Evolutionary conservation across 495 filamentous ascomycete genomes (phyloP).

Genomic region (Apiosordaria backusii): DNA sequence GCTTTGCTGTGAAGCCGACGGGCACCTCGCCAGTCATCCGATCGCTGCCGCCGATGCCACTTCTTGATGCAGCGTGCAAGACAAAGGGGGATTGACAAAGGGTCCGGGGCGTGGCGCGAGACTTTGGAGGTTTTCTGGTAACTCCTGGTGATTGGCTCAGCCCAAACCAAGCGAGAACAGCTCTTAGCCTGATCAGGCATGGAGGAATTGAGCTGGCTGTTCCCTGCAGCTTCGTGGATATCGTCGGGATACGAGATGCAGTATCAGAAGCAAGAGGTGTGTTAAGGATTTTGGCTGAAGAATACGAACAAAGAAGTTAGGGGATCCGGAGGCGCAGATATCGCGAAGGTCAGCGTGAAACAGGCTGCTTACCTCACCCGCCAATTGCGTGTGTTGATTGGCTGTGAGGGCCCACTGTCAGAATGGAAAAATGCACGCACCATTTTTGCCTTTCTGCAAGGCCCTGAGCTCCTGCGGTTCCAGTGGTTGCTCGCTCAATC

Average conservation of each 20-base stretch:
- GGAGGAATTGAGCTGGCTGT: conserved; percentile 24
- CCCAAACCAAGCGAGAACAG: conserved; percentile 17
- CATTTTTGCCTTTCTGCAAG: conserved; percentile 19
- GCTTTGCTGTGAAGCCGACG: background rate
- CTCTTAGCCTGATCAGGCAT: conserved; percentile 29
- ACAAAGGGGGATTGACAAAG: conserved; percentile 17
- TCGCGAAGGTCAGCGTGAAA: background rate
- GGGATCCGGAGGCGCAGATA: background rate
- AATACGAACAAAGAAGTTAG: background rate
- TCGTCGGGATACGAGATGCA: background rate
- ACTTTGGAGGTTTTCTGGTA: conserved; percentile 6
- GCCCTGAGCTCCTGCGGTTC: conserved; percentile 4
- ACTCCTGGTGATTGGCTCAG: conserved; percentile 23
- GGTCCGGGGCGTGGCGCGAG: conserved; percentile 14
- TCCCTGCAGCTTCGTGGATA: conserved; percentile 6
- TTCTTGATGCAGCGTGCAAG: conserved; percentile 20
- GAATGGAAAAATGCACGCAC: conserved; percentile 17
- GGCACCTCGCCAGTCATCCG: background rate
- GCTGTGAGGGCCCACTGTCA: conserved; percentile 2
- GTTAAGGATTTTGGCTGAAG: background rate
- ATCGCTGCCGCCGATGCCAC: conserved; percentile 7
- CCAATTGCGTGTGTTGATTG: conserved; percentile 21
- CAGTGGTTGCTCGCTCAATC: conserved; percentile 29
- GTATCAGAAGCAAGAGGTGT: conserved; percentile 1
- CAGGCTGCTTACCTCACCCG: conserved; percentile 24